Base-by-base conservation (phyloP, 352 stramenopile genomes). In the Pythium coloratum region DNA sequence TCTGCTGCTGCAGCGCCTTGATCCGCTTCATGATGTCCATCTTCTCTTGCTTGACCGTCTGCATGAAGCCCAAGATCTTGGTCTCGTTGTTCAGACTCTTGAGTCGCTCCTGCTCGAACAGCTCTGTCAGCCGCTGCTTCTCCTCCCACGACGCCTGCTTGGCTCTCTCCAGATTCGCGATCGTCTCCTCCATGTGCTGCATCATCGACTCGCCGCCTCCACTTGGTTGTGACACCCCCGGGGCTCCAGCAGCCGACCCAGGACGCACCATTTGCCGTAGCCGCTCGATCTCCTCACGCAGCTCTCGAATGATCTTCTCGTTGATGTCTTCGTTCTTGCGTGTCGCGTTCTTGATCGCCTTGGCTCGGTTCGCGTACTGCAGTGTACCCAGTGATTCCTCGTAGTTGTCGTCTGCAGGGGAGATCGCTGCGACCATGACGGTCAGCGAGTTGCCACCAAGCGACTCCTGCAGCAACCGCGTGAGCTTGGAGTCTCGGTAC, bases 401-500 rank as follows among this genome's bases (percentile, higher is more conserved):
- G 40, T 88, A 81, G 72, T 98, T 98, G 63, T 96, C 87, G 55
- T 98, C 91, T 1, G 93, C 92, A 0, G 95, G 91, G 6, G 83
- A 96, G 42, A 98, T 91, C 24, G 92, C 94, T 24, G 95, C 95
- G 28, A 99, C 80, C 91, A 99, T 98, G n/a, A 98, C 84, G 6
- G 95, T 98, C 10, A 89, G 70, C 8, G 91, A 90, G 63, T 98
- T 98, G 1, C 94, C 94, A 46, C 92, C 92, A 2, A 98, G 81
- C 2, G 85, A 93, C 53, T 98, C 89, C 65, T 96, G 88, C 24
- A 98, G 62, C 38, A 98, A 59, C 12, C 89, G 76, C 26, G 92
- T 98, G 28, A 98, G 80, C 64, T 97, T 97, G 2, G 89, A 97
- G 62, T 98, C 86, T 49, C 93, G 81, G 59, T 98, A 98, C 14